phyloP scores from a whole-genome alignment of 139 green algal genomes.

The Medakamo hakoo region DNA sequence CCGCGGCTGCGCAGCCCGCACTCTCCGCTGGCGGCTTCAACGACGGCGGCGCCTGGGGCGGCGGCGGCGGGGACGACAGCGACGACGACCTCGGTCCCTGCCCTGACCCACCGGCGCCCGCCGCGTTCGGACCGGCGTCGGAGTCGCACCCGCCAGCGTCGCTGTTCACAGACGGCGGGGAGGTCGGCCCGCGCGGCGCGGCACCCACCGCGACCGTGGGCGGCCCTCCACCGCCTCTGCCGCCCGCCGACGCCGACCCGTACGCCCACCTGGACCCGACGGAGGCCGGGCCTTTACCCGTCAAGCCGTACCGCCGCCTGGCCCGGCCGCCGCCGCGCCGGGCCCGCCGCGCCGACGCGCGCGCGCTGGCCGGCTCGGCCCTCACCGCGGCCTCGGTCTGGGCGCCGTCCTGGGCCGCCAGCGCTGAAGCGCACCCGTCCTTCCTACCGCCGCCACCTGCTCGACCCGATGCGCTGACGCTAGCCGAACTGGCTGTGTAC shows the following conservation, averaged over 20 bases:
- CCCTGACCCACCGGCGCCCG: neutral
- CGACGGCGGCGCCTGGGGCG: conserved; percentile 6
- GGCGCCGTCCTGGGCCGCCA: no score
- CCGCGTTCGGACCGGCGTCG: neutral
- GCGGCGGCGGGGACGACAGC: conserved; percentile 7
- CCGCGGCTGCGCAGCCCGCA: neutral
- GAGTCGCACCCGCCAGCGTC: neutral
- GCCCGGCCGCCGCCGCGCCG: neutral
- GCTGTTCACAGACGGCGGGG: neutral
- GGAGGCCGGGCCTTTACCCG: conserved; percentile 17
- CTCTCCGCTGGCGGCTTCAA: conserved; percentile 4
- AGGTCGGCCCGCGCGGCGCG: neutral
- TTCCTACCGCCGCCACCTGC: no score
- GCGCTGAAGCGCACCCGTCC: no score
- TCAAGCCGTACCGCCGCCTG: conserved; percentile 22
- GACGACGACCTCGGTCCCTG: conserved; percentile 4
- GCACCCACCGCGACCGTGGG: neutral
- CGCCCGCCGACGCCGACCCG: conserved; percentile 37
- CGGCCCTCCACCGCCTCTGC: conserved; percentile 3
- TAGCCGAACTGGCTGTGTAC: no score
- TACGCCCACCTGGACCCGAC: conserved; percentile 53
- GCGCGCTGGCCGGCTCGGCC: conserved; percentile 3
- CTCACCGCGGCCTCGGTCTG: conserved; percentile 10
- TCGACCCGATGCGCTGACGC: no score
- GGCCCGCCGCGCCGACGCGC: neutral